A percentile compares a stretch with the other conserved stretches of the same genome.
Conservation (phyloP, 345 rosid species). For the Turritis glabra region DNA sequence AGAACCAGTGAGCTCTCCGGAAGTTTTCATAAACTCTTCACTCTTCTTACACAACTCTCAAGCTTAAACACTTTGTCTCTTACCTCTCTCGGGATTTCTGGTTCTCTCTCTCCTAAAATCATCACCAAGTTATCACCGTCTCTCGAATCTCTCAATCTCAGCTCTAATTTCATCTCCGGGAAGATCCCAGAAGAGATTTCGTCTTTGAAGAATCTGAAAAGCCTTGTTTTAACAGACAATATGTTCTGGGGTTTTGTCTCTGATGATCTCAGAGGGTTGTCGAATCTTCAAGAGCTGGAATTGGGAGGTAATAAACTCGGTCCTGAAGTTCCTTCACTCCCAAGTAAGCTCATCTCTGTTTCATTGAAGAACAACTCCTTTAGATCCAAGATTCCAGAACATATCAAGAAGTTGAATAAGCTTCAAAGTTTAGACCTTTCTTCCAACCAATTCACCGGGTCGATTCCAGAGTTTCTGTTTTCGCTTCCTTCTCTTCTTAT, state of each 20-base stretch:
- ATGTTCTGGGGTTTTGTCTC: conserved; percentile 63
- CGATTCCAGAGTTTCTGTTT: conserved; percentile 60
- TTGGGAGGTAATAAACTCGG: conserved; percentile 64
- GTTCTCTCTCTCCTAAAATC: conserved; percentile 63
- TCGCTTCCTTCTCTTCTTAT: conserved; percentile 58
- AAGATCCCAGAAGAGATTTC: conserved; percentile 53
- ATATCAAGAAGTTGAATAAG: conserved; percentile 43
- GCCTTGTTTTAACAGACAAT: conserved; percentile 63
- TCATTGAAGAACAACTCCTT: conserved; percentile 61
- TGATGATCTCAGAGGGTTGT: conserved; percentile 58
- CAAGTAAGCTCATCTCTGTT: conserved; percentile 46
- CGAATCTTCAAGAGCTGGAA: conserved; percentile 53
- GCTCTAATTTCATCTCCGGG: conserved; percentile 76
- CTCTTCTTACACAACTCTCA: conserved; percentile 66
- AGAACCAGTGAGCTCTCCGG: conserved; percentile 51
- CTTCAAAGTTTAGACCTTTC: conserved; percentile 69
- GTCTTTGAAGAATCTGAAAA: conserved; percentile 52
- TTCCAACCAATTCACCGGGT: conserved; percentile 55
- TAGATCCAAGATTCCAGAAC: conserved; percentile 59
- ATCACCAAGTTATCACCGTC: conserved; percentile 47
- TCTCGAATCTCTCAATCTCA: conserved; percentile 60
- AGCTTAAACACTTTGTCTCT: conserved; percentile 60
- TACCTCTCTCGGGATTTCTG: conserved; percentile 77
- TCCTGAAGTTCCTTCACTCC: conserved; percentile 62
- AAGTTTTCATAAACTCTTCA: conserved; percentile 61